Evolutionary conservation across 192 early-diverging fungal species (phyloP), one percentile per base, ranked within the genome.

Genomic region (Chytriomyces sp.): DNA sequence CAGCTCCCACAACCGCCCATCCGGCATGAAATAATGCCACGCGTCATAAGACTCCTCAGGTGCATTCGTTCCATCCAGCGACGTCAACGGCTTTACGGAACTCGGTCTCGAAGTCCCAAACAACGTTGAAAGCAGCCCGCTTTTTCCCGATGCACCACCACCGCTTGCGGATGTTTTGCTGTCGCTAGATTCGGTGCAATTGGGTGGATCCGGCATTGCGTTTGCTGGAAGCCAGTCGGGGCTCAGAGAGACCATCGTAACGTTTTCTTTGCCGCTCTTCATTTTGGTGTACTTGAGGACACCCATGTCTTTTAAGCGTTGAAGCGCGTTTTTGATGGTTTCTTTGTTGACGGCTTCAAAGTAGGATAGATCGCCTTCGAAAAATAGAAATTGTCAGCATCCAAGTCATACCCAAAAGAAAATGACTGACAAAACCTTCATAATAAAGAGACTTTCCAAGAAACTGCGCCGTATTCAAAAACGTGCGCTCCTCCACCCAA

Each of bases 331-430:
- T 66, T 90, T 91, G 46, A 95, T 69, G 0, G 92, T 95, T 67
- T 95, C 94, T 77, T 93, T 93, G 80, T 94, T 95, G 69, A 93
- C 85, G 16, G 93, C 90, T 76, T 95, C 94, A 77, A 95, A 88
- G 80, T 93, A 94, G 5, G 90, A 87, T 67, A 90, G 53, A 61
- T 88, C 83, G 63, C 86, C 85, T 82, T 16, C 53, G 11, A 47
- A 53, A 44, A 49, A 60, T 49, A 44, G 57, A 3, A 57, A 23
- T 50, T 2, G 45, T 49, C 49, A 13, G 46, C 28, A 45, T 20
- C 23, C 10, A 48, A 64, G 10, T 23, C 49, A 3, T 6, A 23
- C 3, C 23, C 65, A 59, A 61, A 50, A 11, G 20, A 61, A 79
- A 11, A 28, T 45, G 47, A 7, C 82, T 50, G 87, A 75, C 62